Evolutionary conservation across 2,329 filamentous ascomycete genomes (phyloP).

Genomic region (Ophiostoma novo-ulmi): DNA sequence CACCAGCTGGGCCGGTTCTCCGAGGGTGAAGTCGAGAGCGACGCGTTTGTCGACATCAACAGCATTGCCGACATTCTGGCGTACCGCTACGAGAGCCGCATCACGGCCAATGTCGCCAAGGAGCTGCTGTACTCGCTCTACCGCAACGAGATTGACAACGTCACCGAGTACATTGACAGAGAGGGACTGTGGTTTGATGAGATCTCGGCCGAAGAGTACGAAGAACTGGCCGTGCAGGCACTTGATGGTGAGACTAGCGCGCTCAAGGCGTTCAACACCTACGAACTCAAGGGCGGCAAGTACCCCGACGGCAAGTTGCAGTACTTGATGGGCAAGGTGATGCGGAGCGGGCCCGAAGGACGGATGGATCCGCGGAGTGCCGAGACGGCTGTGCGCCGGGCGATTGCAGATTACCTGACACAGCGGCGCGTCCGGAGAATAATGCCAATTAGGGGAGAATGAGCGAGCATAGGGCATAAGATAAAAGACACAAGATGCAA

Average conservation of each 20-base stretch:
- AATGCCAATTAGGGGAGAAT: background rate
- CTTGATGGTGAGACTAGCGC: slow-evolving; percentile 45
- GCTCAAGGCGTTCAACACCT: slow-evolving; percentile 41
- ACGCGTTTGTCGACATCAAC: slow-evolving; percentile 41
- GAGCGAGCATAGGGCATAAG: too few species aligned
- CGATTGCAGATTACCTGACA: slow-evolving; percentile 27
- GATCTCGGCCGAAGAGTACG: slow-evolving; percentile 46
- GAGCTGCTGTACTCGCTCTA: slow-evolving; percentile 52
- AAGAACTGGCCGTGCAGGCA: slow-evolving; percentile 41
- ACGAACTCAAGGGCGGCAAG: slow-evolving; percentile 8
- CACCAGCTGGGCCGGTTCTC: slow-evolving; percentile 69
- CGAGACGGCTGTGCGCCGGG: slow-evolving; percentile 42
- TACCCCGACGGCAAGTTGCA: slow-evolving; percentile 56
- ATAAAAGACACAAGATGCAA: background rate
- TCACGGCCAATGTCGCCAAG: slow-evolving; percentile 54
- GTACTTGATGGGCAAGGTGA: slow-evolving; percentile 57
- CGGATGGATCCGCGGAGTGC: slow-evolving; percentile 51
- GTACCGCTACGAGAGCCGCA: slow-evolving; percentile 44
- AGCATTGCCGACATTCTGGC: slow-evolving; percentile 49
- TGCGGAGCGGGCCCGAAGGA: slow-evolving; percentile 49
- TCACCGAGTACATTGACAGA: slow-evolving; percentile 43
- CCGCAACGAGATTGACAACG: slow-evolving; percentile 39
- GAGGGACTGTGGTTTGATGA: slow-evolving; percentile 53
- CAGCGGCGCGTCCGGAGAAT: background rate
- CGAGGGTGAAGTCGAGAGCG: slow-evolving; percentile 35